Base-by-base conservation (phyloP, 345 rosid species). In the Cardamine resedifolia region DNA sequence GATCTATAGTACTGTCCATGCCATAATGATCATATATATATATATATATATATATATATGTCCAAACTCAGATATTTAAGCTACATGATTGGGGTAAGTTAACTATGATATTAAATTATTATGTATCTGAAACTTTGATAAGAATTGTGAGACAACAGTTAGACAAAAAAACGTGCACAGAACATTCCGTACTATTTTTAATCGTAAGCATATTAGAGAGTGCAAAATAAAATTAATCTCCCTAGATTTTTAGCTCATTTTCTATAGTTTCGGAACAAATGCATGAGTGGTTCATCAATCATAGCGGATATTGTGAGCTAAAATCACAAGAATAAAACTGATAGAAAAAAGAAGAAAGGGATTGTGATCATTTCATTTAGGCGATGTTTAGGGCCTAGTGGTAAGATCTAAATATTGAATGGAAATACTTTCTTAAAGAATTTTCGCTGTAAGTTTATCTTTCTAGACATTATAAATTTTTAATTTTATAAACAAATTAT, bases 161-260 rank as follows among this genome's bases (percentile, higher is more conserved):
- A 31, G 68, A 74, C 74, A 75, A 43, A 24, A 44, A 68, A 50
- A 75, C 64, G 74, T 68, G 74, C 58, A 75, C 68, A 68, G 41
- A 68, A 51, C 43, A 68, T 60, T 75, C 64, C 43, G 62, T 52
- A 33, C 10, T 24, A 61, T 60, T 11, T 59, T 20, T 59, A 58
- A 30, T 49, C 34, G 23, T 34, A 34, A 18, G 18, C 24, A 56
- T 57, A 49, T 34, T 59, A 66, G 21, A 27, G n/a, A 48, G 23
- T 58, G 61, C 12, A 48, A 36, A 66, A 47, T 18, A 64, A 43
- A 64, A 51, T 14, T 21, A 41, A 60, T 8, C 44, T 58, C 66
- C 53, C 16, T 47, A 19, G 10, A 66, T 66, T 48, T 66, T 48
- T 49, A 57, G 65, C 41, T 19, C 20, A 72, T 52, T 27, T 11